Conservation (phyloP, 148 eudicot species). For the Chenopodium berlandieri region DNA sequence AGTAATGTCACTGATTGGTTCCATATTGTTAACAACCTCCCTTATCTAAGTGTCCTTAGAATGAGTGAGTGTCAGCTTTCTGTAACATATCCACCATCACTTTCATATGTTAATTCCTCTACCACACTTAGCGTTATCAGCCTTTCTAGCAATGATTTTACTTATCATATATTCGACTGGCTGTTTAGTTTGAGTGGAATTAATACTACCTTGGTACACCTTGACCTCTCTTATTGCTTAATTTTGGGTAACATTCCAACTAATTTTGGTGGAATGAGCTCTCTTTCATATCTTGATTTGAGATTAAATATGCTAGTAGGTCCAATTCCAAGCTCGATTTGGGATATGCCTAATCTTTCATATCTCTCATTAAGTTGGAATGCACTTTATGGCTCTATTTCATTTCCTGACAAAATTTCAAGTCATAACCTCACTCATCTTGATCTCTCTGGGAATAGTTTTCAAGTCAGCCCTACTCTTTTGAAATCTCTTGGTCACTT, state of each 20-base stretch:
- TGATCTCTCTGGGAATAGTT: slow-evolving; percentile 6
- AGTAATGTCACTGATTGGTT: slow-evolving; percentile 12
- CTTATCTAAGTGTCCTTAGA: slow-evolving; percentile 18
- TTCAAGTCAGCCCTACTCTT: background rate
- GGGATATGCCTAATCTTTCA: slow-evolving; percentile 9
- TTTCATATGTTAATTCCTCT: slow-evolving; percentile 21
- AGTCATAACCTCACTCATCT: slow-evolving; percentile 11
- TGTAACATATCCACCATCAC: slow-evolving; percentile 4
- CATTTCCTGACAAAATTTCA: background rate
- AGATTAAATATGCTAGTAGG: slow-evolving; percentile 1
- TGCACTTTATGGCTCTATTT: background rate
- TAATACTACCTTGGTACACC: slow-evolving; percentile 14
- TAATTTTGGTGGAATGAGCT: slow-evolving; percentile 11
- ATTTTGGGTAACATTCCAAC: slow-evolving; percentile 23
- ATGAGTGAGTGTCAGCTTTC: slow-evolving; percentile 20
- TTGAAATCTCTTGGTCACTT: background rate
- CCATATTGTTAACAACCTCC: slow-evolving; percentile 13
- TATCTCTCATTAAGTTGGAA: background rate
- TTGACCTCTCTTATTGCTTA: slow-evolving; percentile 19
- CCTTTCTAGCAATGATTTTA: slow-evolving; percentile 22
- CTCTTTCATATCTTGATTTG: slow-evolving; percentile 25
- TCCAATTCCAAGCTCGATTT: slow-evolving; percentile 6
- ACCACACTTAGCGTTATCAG: slow-evolving; percentile 20
- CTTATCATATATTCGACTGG: slow-evolving; percentile 12
- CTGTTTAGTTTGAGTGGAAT: slow-evolving; percentile 15